A percentile compares a stretch with the other conserved stretches of the same genome.
phyloP scores from a whole-genome alignment of 805 yeast species.

The Torulaspora delbrueckii region DNA sequence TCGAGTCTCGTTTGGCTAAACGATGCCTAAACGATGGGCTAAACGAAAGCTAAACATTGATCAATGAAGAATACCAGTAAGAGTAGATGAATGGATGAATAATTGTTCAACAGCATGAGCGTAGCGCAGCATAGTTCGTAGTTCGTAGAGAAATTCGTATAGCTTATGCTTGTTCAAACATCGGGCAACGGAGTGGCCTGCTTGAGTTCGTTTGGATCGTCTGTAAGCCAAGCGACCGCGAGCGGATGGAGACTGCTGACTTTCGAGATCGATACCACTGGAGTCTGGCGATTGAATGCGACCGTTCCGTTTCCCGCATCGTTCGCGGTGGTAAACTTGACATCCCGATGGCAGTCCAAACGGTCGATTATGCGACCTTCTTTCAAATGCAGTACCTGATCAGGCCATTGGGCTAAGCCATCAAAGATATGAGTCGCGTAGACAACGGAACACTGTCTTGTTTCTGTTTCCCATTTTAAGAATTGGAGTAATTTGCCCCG shows the following conservation, averaged over 20 bases:
- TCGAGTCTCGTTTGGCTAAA: conserved; percentile 7
- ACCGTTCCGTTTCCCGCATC: conserved; percentile 24
- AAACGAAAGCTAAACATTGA: not conserved
- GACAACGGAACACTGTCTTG: conserved; percentile 68
- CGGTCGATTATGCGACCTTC: conserved; percentile 51
- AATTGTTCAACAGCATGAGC: not conserved
- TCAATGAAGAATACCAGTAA: not conserved
- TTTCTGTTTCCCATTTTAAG: conserved; percentile 64
- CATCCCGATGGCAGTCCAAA: conserved; percentile 33
- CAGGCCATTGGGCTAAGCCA: conserved; percentile 89
- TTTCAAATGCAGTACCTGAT: conserved; percentile 70
- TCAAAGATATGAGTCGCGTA: conserved; percentile 97
- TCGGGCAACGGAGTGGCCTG: conserved; percentile 5
- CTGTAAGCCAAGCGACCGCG: conserved; percentile 59
- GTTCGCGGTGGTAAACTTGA: conserved; percentile 28
- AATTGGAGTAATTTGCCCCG: conserved; percentile 69
- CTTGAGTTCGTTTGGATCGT: conserved; percentile 16
- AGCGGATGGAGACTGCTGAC: conserved; percentile 63
- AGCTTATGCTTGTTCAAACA: not conserved
- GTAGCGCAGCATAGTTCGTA: not conserved
- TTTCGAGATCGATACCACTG: conserved; percentile 21
- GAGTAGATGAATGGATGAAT: not conserved
- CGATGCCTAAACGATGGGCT: conserved; percentile 2
- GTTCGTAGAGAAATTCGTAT: not conserved
- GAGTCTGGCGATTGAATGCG: conserved; percentile 8